These are phyloP conservation scores for Fusarium beomiforme DNA, from an alignment of 2,329 filamentous ascomycete species.

Conservation along the genomic window DNA sequence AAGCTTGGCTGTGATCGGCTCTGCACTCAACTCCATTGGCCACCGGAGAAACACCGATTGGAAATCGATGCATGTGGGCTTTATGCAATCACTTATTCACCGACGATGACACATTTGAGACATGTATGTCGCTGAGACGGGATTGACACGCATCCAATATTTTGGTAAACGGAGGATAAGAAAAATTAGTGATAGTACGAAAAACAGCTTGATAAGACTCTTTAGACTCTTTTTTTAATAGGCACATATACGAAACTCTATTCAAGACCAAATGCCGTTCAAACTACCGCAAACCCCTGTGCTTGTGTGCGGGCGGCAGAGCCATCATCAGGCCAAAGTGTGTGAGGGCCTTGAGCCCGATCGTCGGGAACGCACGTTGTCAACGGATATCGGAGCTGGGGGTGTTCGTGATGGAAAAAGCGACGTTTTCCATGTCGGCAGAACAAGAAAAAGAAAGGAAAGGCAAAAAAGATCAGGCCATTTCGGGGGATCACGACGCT, in stretches of 20 bases:
- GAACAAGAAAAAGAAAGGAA: slow-evolving; percentile 1
- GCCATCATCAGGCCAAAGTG: background rate
- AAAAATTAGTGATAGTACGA: background rate
- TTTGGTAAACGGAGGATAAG: too few relatives aligned
- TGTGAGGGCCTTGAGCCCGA: slow-evolving; percentile 6
- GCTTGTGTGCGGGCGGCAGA: background rate
- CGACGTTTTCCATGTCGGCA: slow-evolving; percentile 11
- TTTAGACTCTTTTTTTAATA: background rate
- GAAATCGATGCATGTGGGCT: background rate
- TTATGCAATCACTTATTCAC: slow-evolving; percentile 1
- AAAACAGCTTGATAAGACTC: background rate
- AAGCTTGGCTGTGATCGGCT: slow-evolving; percentile 5
- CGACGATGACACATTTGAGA: background rate
- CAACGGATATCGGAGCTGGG: slow-evolving; percentile 25
- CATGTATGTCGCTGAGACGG: background rate
- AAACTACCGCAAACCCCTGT: background rate
- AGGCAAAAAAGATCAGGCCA: slow-evolving; percentile 22
- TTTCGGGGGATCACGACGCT: background rate
- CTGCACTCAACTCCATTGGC: background rate
- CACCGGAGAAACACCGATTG: background rate
- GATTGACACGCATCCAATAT: too few relatives aligned
- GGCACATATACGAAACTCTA: background rate
- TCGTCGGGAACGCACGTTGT: slow-evolving; percentile 26
- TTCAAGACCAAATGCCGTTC: background rate
- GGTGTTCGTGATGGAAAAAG: slow-evolving; percentile 1